phyloP scores from a whole-genome alignment of 768 basidiomycete genomes.

The Phanerochaete sordida region DNA sequence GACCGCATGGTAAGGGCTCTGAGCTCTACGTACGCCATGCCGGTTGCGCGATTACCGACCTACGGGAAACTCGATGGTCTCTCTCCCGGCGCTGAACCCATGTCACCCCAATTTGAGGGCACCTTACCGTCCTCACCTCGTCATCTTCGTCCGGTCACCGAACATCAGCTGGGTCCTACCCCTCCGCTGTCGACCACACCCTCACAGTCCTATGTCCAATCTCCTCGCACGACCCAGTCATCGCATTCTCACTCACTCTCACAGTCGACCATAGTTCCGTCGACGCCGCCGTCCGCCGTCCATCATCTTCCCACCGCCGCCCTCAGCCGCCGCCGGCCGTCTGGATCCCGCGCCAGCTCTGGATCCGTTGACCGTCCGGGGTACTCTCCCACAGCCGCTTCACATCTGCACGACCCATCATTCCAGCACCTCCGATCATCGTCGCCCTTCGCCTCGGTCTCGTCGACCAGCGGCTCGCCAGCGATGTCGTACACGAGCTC shows the following conservation, averaged over 20 bases:
- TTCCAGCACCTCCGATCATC: conserved; percentile 9
- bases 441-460: conserved; percentile 28
- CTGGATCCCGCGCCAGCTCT: conserved; percentile 18
- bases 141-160: neutral
- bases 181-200: conserved; percentile 8
- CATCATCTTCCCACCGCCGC: conserved; percentile 15
- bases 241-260: conserved; percentile 50
- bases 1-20: conserved; percentile 12
- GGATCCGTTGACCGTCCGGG: conserved; percentile 4
- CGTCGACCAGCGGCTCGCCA: conserved; percentile 52
- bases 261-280: conserved; percentile 43
- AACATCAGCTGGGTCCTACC: neutral
- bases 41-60: conserved; percentile 9
- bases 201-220: conserved; percentile 10
- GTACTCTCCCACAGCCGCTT: neutral
- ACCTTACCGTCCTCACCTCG: neutral
- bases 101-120: neutral
- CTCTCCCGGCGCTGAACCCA: neutral
- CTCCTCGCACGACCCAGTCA: conserved; percentile 23
- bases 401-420: neutral
- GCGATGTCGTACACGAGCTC: conserved; percentile 56
- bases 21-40: conserved; percentile 11
- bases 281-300: conserved; percentile 31
- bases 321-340: conserved; percentile 18
- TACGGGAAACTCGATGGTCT: conserved; percentile 1